phyloP scores from a whole-genome alignment of 2,329 filamentous ascomycete genomes.

The Graphiopsis chlorocephala region DNA sequence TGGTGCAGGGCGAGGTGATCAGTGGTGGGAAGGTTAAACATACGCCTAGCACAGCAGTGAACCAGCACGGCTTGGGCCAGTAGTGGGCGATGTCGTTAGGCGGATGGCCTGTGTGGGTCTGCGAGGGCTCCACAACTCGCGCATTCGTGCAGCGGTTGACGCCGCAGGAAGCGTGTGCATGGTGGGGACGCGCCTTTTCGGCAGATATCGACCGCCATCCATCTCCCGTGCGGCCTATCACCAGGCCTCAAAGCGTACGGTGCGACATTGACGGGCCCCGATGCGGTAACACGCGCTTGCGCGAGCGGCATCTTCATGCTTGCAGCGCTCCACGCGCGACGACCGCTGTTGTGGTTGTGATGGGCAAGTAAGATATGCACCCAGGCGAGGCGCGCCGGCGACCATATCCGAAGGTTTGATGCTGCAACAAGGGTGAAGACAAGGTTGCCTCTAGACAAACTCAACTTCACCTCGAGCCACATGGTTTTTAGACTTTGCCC shows the following conservation, averaged over 20 bases:
- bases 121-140: neutral
- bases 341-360: neutral
- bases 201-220: neutral
- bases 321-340: slow-evolving; percentile 1
- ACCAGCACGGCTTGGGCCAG: neutral
- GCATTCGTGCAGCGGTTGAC: slow-evolving; percentile 1
- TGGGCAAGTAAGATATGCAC: neutral
- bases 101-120: neutral
- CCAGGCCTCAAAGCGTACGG: neutral
- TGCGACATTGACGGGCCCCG: neutral
- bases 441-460: slow-evolving; percentile 14
- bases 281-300: slow-evolving; percentile 11
- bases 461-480: slow-evolving; percentile 13
- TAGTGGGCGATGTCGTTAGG: slow-evolving; percentile 3
- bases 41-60: slow-evolving; percentile 10
- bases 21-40: slow-evolving; percentile 12
- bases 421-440: slow-evolving; percentile 7
- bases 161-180: slow-evolving; percentile 11
- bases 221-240: slow-evolving; percentile 13
- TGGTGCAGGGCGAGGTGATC: slow-evolving; percentile 12
- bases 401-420: neutral
- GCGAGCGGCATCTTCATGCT: slow-evolving; percentile 3
- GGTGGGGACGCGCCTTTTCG: slow-evolving; percentile 10
- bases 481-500: slow-evolving; percentile 13
- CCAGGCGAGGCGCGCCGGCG: slow-evolving; percentile 12